Evolutionary conservation across 1,139 yeast genomes (phyloP).

Genomic region (Diutina mesorugosa): DNA sequence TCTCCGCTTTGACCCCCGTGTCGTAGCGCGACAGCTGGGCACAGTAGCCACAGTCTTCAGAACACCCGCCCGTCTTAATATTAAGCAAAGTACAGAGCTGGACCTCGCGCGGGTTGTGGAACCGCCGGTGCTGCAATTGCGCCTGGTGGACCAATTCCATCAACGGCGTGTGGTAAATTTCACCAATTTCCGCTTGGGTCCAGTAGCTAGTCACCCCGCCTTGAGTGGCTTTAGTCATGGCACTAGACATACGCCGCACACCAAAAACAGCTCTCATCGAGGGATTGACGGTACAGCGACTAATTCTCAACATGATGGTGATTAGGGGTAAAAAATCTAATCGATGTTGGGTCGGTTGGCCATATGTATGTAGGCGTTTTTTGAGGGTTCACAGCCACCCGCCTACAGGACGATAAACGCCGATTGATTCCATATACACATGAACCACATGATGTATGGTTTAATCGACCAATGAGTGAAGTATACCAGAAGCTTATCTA

Average conservation of each 20-base stretch:
- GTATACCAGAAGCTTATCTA: background rate
- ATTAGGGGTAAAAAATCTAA: background rate
- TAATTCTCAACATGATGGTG: background rate
- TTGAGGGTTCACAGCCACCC: no score
- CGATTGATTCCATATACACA: no score
- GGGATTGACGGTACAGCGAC: no score
- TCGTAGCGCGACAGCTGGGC: slow-evolving; percentile 60
- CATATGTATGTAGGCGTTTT: no score
- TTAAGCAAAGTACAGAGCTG: slow-evolving; percentile 67
- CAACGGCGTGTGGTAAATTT: slow-evolving; percentile 53
- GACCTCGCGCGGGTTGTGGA: slow-evolving; percentile 57
- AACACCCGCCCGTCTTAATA: slow-evolving; percentile 71
- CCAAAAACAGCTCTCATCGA: no score
- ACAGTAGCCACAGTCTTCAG: slow-evolving; percentile 75
- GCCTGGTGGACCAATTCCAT: slow-evolving; percentile 51
- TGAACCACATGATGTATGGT: no score
- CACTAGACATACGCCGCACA: background rate
- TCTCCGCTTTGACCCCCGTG: slow-evolving; percentile 61
- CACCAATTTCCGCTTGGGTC: slow-evolving; percentile 46
- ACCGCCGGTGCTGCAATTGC: slow-evolving; percentile 51
- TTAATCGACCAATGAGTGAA: no score
- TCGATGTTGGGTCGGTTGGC: no score
- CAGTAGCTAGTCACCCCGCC: slow-evolving; percentile 16
- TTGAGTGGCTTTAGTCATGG: background rate
- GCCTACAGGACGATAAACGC: no score